Evolutionary conservation across 2,329 filamentous ascomycete species (phyloP).

Genomic region (Pezizomycotina sp.): DNA sequence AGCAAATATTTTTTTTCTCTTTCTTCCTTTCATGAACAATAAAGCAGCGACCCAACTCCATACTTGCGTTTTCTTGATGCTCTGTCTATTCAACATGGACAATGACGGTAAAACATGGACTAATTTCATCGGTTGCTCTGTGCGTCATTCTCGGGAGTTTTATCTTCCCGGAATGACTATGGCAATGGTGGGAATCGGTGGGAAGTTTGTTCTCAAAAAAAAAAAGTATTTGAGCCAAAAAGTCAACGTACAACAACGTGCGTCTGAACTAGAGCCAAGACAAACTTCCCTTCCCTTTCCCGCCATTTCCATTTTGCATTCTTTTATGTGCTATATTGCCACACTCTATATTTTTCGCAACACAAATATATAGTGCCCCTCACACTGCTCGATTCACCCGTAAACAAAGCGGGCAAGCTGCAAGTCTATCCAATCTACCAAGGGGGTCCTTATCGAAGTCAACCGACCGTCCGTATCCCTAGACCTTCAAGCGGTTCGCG

Average conservation of each 20-base stretch:
- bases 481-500: constrained; percentile 98
- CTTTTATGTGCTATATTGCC: no score
- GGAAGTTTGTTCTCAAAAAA: not conserved
- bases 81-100: no score
- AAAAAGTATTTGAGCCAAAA: not conserved
- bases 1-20: not conserved
- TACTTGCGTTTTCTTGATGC: not conserved
- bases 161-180: no score
- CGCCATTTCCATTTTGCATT: no score
- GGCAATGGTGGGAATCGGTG: not conserved
- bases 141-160: no score
- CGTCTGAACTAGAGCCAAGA: no score
- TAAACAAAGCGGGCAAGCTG: constrained; percentile 94
- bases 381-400: constrained; percentile 88
- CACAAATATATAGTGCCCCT: constrained; percentile 53
- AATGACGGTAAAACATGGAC: no score
- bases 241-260: constrained; percentile 3
- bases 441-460: constrained; percentile 92
- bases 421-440: constrained; percentile 98
- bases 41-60: not conserved
- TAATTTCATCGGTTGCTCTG: no score
- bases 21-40: not conserved
- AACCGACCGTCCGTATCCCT: constrained; percentile 92
- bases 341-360: no score
- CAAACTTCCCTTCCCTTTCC: constrained; percentile 2